Evolutionary conservation across 2,329 filamentous ascomycete genomes (phyloP).

Genomic region (Epichloe amarillans): DNA sequence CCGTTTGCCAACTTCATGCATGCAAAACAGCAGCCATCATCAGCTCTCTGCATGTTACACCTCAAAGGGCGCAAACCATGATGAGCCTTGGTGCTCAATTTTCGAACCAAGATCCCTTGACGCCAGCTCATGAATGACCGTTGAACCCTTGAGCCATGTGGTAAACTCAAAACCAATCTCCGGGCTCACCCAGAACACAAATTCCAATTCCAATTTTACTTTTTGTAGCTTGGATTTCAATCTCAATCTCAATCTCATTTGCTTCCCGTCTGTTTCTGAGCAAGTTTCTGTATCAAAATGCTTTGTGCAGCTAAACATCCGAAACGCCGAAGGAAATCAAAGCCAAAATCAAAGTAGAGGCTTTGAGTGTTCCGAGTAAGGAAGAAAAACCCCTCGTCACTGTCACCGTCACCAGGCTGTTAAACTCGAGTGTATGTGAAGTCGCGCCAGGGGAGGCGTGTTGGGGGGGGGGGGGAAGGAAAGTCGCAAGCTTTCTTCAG

Average conservation of each 20-base stretch:
- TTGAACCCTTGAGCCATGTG: background rate
- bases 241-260: background rate
- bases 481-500: background rate
- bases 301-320: background rate
- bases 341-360: background rate
- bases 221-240: background rate
- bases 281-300: background rate
- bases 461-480: no score
- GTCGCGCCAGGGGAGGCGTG: no score
- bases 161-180: background rate
- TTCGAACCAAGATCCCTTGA: background rate
- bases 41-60: constrained; percentile 1
- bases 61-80: background rate
- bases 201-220: background rate
- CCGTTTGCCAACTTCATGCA: background rate
- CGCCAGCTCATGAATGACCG: background rate
- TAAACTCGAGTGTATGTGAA: background rate
- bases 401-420: no score
- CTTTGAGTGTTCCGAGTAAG: background rate
- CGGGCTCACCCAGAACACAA: background rate
- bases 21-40: constrained; percentile 1
- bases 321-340: background rate
- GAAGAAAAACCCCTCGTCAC: background rate
- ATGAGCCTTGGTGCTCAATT: background rate
- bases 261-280: background rate